Evolutionary conservation across 148 eudicot species (phyloP).

Genomic region (Cornus florida): DNA sequence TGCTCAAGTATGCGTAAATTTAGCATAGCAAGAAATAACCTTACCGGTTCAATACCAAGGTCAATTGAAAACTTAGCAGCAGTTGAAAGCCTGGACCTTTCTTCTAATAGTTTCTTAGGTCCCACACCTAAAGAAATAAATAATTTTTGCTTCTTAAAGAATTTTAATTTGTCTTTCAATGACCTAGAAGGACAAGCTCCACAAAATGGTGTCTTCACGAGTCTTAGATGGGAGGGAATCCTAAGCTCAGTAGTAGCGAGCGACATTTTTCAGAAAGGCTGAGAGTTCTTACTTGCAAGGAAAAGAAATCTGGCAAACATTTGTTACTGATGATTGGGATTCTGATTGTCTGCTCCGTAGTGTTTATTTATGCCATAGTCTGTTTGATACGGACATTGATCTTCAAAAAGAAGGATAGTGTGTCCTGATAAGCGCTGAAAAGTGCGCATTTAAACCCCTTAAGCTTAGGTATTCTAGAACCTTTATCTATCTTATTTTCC

Average conservation of each 20-base stretch:
- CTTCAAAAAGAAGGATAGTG: neutral
- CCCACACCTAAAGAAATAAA: slow-evolving; percentile 6
- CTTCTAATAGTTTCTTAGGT: slow-evolving; percentile 9
- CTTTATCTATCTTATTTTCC: too few species aligned
- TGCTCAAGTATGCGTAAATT: neutral
- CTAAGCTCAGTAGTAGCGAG: neutral
- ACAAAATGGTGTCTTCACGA: neutral
- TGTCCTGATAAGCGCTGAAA: too few species aligned
- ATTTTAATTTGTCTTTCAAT: slow-evolving; percentile 12
- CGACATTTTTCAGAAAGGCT: slow-evolving; percentile 11
- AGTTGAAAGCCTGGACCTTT: slow-evolving; percentile 13
- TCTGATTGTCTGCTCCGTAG: neutral
- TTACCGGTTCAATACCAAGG: slow-evolving; percentile 4
- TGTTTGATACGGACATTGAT: slow-evolving; percentile 3
- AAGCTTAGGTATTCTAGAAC: too few species aligned
- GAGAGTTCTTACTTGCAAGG: slow-evolving; percentile 1
- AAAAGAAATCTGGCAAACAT: neutral
- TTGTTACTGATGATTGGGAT: slow-evolving; percentile 1
- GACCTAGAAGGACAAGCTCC: slow-evolving; percentile 15
- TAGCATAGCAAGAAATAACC: slow-evolving; percentile 7
- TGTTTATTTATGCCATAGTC: neutral
- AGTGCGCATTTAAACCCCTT: too few species aligned
- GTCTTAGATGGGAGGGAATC: slow-evolving; percentile 14
- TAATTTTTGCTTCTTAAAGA: neutral
- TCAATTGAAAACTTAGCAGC: neutral